Conservation (phyloP, 805 yeast species). For the Kluyveromyces siamensis region DNA sequence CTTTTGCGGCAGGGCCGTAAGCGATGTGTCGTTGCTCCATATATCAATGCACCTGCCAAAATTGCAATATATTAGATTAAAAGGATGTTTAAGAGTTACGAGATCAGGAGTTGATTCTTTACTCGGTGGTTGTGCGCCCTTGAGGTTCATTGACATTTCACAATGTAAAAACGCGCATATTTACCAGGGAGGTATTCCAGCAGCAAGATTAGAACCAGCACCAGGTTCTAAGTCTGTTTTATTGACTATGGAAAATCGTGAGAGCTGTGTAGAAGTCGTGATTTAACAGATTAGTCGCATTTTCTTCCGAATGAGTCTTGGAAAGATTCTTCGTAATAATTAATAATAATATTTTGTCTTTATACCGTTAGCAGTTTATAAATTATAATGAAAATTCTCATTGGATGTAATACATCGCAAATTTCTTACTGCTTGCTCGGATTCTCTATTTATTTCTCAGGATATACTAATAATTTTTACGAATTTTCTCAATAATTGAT, state of each 20-base stretch:
- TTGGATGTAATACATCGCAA: too few species aligned
- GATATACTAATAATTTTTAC: too few species aligned
- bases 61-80: slow-evolving; percentile 41
- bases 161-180: slow-evolving; percentile 65
- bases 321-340: too few species aligned
- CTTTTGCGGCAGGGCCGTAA: slow-evolving; percentile 74
- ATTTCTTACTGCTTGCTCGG: too few species aligned
- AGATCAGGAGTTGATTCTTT: slow-evolving; percentile 68
- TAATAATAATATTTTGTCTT: too few species aligned
- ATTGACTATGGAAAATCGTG: slow-evolving; percentile 41
- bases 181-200: slow-evolving; percentile 52
- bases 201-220: slow-evolving; percentile 41
- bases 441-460: too few species aligned
- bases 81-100: slow-evolving; percentile 71
- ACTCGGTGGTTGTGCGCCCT: slow-evolving; percentile 44
- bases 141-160: slow-evolving; percentile 49
- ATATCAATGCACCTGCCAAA: slow-evolving; percentile 45
- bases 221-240: slow-evolving; percentile 49
- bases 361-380: not conserved
- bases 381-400: not conserved
- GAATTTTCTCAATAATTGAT: not conserved
- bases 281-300: slow-evolving; percentile 23
- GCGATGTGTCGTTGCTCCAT: slow-evolving; percentile 57
- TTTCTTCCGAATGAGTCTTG: too few species aligned
- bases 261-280: slow-evolving; percentile 49